These are phyloP conservation scores for Casuarina cunninghamiana DNA, from an alignment of 306 rosid species.

Conservation along the genomic window DNA sequence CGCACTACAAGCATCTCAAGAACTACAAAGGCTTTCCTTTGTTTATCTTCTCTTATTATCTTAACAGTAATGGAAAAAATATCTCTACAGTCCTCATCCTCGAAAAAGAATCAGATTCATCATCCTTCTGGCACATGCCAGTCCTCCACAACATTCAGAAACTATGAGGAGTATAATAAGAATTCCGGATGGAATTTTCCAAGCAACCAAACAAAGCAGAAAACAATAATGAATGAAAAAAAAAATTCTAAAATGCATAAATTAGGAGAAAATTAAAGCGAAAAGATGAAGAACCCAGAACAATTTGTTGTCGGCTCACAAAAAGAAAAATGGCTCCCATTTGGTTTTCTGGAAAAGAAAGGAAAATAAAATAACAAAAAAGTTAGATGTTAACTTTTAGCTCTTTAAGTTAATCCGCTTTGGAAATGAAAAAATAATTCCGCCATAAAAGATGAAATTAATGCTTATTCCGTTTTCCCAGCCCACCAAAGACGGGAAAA, in stretches of 20 bases:
- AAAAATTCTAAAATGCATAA: conserved; percentile 25
- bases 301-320: conserved; percentile 13
- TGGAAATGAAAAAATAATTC: background rate
- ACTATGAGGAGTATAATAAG: background rate
- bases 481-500: conserved; percentile 9
- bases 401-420: background rate
- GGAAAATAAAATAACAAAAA: background rate
- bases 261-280: conserved; percentile 25
- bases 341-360: conserved; percentile 11
- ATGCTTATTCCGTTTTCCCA: background rate
- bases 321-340: background rate
- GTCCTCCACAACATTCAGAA: background rate
- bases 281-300: conserved; percentile 25
- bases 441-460: background rate
- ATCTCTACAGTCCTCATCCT: conserved; percentile 26
- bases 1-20: conserved; percentile 39
- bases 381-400: background rate
- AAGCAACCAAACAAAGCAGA: conserved; percentile 25
- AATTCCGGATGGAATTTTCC: conserved; percentile 1
- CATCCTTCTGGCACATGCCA: background rate
- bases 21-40: conserved; percentile 18
- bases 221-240: background rate
- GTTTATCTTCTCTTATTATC: conserved; percentile 9
- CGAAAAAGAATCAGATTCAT: conserved; percentile 11
- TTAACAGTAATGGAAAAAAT: background rate